phyloP scores from a whole-genome alignment of 331 rosid genomes.

The Malus hybrid region DNA sequence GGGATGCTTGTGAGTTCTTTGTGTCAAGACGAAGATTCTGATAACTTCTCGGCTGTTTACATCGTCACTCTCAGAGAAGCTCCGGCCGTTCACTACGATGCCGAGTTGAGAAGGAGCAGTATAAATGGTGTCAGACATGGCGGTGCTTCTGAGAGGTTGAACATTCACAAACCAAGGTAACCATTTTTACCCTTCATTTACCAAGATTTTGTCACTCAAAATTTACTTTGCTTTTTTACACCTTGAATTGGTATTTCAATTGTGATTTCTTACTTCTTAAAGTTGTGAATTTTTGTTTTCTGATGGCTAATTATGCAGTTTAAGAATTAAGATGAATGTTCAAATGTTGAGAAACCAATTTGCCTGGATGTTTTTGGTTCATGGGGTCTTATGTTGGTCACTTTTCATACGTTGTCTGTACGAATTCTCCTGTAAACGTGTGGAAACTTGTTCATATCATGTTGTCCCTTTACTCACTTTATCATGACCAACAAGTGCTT shows the following conservation, averaged over 20 bases:
- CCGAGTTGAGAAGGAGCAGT: constrained; percentile 38
- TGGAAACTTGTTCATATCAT: constrained; percentile 3
- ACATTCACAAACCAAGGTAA: constrained; percentile 67
- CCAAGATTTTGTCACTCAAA: not conserved
- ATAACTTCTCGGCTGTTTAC: constrained; percentile 52
- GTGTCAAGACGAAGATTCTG: constrained; percentile 42
- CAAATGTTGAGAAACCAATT: not conserved
- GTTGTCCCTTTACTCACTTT: not conserved
- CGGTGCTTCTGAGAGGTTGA: constrained; percentile 41
- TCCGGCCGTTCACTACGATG: constrained; percentile 49
- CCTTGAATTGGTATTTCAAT: not conserved
- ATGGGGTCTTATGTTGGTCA: not conserved
- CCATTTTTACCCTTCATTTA: not conserved
- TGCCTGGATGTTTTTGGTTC: not conserved
- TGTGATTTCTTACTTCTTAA: not conserved
- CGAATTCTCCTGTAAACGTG: constrained; percentile 1
- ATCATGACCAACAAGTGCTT: not conserved
- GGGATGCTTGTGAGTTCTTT: constrained; percentile 31
- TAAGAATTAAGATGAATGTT: not conserved
- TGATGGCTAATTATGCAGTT: not conserved
- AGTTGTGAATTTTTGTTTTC: not conserved
- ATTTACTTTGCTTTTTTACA: not conserved
- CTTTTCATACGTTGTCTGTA: not conserved
- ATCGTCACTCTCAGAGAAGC: constrained; percentile 70
- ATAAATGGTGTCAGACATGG: constrained; percentile 19